Evolutionary conservation across 257 asterid genomes (phyloP).

Genomic region (Nicotiana otophora): DNA sequence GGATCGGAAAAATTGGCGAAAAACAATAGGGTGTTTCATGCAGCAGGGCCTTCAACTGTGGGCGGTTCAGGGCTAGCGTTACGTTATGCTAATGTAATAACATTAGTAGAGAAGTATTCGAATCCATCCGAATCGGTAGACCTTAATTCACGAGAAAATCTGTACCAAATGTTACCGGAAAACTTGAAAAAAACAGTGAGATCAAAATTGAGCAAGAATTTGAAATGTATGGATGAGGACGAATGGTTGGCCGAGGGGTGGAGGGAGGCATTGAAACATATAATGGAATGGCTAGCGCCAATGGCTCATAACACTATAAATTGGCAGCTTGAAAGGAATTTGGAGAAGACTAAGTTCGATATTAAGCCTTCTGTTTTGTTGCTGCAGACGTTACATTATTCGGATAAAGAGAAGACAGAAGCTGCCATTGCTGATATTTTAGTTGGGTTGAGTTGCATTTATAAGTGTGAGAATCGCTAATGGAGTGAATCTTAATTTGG

Average conservation of each 20-base stretch:
- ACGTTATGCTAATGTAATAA: slow-evolving; percentile 63
- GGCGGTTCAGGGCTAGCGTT: slow-evolving; percentile 77
- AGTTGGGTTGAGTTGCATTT: slow-evolving; percentile 79
- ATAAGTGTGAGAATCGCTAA: slow-evolving; percentile 43
- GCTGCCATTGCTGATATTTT: slow-evolving; percentile 80
- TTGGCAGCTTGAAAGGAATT: slow-evolving; percentile 74
- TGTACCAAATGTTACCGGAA: slow-evolving; percentile 74
- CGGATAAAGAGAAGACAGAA: slow-evolving; percentile 83
- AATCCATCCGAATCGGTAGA: slow-evolving; percentile 30
- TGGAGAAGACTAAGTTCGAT: slow-evolving; percentile 60
- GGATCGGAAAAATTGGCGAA: not conserved
- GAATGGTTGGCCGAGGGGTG: slow-evolving; percentile 59
- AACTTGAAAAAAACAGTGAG: slow-evolving; percentile 48
- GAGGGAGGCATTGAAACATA: slow-evolving; percentile 62
- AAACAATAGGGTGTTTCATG: slow-evolving; percentile 43
- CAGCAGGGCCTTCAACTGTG: slow-evolving; percentile 57
- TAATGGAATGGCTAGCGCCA: slow-evolving; percentile 77
- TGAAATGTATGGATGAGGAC: slow-evolving; percentile 39
- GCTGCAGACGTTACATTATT: slow-evolving; percentile 64
- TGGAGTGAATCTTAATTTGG: not conserved
- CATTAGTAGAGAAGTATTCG: slow-evolving; percentile 46
- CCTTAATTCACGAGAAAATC: slow-evolving; percentile 31
- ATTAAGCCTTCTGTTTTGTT: slow-evolving; percentile 41
- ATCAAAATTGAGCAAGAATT: slow-evolving; percentile 58
- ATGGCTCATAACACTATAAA: slow-evolving; percentile 60